These are phyloP conservation scores for Aspergillus versicolor DNA, from an alignment of 2,329 filamentous ascomycete genomes.

Conservation along the genomic window DNA sequence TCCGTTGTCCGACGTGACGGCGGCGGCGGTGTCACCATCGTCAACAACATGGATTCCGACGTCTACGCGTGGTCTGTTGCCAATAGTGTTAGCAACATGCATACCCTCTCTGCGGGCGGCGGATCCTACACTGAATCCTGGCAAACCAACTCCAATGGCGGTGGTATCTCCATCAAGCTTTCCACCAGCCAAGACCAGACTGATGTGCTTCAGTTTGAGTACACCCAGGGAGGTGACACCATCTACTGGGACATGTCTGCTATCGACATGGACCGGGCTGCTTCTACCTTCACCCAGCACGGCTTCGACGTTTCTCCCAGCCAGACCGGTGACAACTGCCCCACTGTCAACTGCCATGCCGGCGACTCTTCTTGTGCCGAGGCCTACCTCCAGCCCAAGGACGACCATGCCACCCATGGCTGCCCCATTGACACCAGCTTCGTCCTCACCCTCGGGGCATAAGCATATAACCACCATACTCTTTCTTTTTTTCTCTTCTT, in stretches of 20 bases:
- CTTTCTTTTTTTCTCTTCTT: not conserved
- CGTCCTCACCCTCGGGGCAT: constrained; percentile 32
- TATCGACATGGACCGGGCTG: constrained; percentile 30
- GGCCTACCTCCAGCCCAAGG: constrained; percentile 41
- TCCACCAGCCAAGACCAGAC: constrained; percentile 29
- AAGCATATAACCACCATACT: not conserved
- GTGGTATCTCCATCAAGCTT: constrained; percentile 45
- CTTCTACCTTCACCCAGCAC: constrained; percentile 31
- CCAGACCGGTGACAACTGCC: constrained; percentile 27
- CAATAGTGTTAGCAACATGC: constrained; percentile 34
- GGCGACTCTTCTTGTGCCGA: constrained; percentile 36
- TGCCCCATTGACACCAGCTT: constrained; percentile 38
- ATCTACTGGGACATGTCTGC: constrained; percentile 40
- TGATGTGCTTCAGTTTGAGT: constrained; percentile 45
- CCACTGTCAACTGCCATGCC: constrained; percentile 34
- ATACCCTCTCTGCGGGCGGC: constrained; percentile 33
- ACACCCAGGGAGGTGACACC: constrained; percentile 29
- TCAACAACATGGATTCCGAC: constrained; percentile 38
- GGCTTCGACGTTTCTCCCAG: constrained; percentile 38
- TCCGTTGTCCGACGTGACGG: constrained; percentile 25
- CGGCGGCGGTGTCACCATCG: constrained; percentile 34
- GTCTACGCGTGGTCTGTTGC: constrained; percentile 45
- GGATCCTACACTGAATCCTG: constrained; percentile 36
- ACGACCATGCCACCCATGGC: constrained; percentile 43
- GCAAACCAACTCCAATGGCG: constrained; percentile 37